These are phyloP conservation scores for Voacanga thouarsii DNA, from an alignment of 257 asterid species.

Conservation along the genomic window DNA sequence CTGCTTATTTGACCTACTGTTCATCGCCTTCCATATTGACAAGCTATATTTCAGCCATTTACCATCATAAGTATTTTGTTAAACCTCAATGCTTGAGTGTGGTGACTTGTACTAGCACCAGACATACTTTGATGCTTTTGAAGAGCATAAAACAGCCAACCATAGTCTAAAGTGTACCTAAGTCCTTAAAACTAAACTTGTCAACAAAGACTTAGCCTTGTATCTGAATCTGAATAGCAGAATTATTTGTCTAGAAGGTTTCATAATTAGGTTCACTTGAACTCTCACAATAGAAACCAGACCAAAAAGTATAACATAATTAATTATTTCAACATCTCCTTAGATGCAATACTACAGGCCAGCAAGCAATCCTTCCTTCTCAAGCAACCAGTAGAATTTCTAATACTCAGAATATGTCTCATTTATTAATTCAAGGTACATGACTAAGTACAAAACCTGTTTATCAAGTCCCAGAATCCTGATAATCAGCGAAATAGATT, in stretches of 20 bases:
- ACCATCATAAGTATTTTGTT: not conserved
- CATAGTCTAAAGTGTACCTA: too few relatives aligned
- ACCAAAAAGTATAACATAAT: not conserved
- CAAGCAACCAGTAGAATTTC: not conserved
- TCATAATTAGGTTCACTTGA: not conserved
- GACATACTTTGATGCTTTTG: not conserved
- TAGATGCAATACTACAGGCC: not conserved
- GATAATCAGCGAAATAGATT: not conserved
- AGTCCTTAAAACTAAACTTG: not conserved
- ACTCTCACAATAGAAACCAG: not conserved
- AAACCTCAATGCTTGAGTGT: not conserved
- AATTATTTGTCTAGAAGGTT: too few relatives aligned
- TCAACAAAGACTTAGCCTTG: not conserved
- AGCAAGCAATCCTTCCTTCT: not conserved
- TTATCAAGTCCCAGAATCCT: not conserved
- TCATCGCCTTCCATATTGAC: not conserved
- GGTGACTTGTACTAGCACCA: not conserved
- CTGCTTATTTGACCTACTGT: not conserved
- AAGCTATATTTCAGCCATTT: not conserved
- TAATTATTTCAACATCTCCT: too few relatives aligned
- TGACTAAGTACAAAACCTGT: not conserved
- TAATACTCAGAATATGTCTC: not conserved
- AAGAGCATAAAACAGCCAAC: not conserved
- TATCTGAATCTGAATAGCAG: not conserved
- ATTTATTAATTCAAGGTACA: not conserved